Base-by-base conservation (phyloP, 2,329 filamentous ascomycete species). In the Pseudohalonectria lignicola region DNA sequence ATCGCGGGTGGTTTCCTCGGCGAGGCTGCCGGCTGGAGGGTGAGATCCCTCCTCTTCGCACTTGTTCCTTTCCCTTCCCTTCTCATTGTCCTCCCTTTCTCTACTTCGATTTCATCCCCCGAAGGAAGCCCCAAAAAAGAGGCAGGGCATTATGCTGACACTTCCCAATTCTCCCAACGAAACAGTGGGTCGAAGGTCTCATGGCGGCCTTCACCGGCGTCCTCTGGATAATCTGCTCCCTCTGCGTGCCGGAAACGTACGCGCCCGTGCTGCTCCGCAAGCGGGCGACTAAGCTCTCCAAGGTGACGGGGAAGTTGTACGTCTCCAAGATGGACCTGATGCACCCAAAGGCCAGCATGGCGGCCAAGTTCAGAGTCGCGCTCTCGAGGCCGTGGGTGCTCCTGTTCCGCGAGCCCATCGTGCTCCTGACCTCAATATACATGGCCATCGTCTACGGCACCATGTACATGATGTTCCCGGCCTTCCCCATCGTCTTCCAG, bases 331-430 rank as follows among this genome's bases (percentile, higher is more conserved):
- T 69, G 41, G 70, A 75, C 44, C 52, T 61, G 36, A 47, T 54
- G 19, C 44, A 47, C 20, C 31, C 30, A 33, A 41, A 43, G 38
- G 55, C 63, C 35, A 61, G 64, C 1, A 48, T 69, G n/a, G 50
- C 54, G 4, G 55, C 69, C 40, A 66, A 74, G 25, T 72, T 82
- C 53, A 66, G 67, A 38, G 69, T 69, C 8, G 69, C 75, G 3
- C 60, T 83, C 11, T 63, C 69, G 36, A 67, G 81, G 3, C 81
- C 82, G 1, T 82, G 79, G 76, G 62, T 79, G 33, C 66, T 86
- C 37, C 67, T 86, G 7, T 79, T 85, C 62, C 61, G 62, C 40
- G 81, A 86, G 51, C 81, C 81, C 2, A 85, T 85, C 48, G 79
- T 85, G 19, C 53, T 79, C 10, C 57, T 83, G 4, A 62, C 78